Conservation (phyloP, 1,284 basidiomycete species). For the Cystobasidium slooffiae region DNA sequence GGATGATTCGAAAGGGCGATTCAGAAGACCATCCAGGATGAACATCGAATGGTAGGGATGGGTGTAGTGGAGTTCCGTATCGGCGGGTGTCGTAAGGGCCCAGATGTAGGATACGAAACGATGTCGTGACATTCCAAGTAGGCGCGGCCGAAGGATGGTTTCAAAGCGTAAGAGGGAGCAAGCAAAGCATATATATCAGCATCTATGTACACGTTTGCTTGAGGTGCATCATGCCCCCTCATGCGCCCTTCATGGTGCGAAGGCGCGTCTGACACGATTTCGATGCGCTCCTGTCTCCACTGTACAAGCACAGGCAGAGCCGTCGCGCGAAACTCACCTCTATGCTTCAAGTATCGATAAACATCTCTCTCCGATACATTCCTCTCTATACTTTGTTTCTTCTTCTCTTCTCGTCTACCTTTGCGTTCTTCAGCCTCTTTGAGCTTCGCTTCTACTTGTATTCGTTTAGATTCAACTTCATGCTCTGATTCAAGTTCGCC, state of each 20-base stretch:
- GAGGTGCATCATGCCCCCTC: no score
- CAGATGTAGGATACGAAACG: no score
- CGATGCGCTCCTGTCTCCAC: background rate
- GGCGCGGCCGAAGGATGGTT: no score
- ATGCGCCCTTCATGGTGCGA: background rate
- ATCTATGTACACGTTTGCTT: no score
- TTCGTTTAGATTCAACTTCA: background rate
- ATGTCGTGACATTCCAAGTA: no score
- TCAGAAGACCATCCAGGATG: no score
- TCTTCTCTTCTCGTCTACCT: background rate
- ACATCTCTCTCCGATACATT: slow-evolving; percentile 23
- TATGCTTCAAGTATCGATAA: slow-evolving; percentile 6
- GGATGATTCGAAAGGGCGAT: no score
- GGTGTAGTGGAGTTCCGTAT: no score
- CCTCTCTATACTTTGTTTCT: slow-evolving; percentile 10
- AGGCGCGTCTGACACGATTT: background rate
- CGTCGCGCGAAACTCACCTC: background rate
- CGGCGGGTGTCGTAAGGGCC: no score
- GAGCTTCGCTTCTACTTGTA: slow-evolving; percentile 1
- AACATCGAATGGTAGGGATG: no score
- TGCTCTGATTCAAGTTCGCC: slow-evolving; percentile 31
- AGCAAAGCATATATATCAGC: no score
- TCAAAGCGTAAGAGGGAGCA: no score
- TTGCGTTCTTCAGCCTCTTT: background rate
- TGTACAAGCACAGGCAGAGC: background rate